A percentile compares a stretch with the other conserved stretches of the same genome.
phyloP scores from a whole-genome alignment of 208 protist genomes.

The Leishmania tropica region DNA sequence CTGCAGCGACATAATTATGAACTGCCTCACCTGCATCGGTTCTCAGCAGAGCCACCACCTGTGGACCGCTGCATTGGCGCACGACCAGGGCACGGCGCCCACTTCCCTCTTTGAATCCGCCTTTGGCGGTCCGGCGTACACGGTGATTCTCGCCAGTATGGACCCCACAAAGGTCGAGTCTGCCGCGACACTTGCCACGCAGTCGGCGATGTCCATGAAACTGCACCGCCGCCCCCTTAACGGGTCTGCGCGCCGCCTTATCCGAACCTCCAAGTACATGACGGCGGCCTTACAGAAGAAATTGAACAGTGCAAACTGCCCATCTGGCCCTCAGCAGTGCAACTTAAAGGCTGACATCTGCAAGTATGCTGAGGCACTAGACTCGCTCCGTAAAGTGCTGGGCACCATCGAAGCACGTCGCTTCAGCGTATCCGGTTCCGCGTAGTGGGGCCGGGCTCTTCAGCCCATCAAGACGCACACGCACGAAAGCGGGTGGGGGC shows the following conservation, averaged over 20 bases:
- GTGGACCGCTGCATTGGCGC: conserved; percentile 23
- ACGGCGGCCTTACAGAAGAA: conserved; percentile 8
- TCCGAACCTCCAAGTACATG: conserved; percentile 18
- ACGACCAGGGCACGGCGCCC: conserved; percentile 7
- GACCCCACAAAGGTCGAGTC: conserved; percentile 25
- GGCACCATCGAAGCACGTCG: not conserved
- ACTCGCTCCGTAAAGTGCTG: conserved; percentile 13
- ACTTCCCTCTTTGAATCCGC: conserved; percentile 19
- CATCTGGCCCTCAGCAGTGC: conserved; percentile 15
- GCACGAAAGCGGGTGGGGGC: not conserved
- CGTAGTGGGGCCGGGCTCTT: not conserved
- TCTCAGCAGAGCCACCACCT: conserved; percentile 12
- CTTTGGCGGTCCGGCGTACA: conserved; percentile 31
- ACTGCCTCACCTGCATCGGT: conserved; percentile 32
- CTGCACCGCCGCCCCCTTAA: conserved; percentile 28
- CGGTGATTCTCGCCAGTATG: conserved; percentile 30
- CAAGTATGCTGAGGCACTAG: conserved; percentile 12
- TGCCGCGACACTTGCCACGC: conserved; percentile 17
- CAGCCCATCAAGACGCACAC: not conserved
- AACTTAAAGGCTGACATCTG: conserved; percentile 14
- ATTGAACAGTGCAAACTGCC: not conserved
- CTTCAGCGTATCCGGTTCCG: not conserved
- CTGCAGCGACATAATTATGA: conserved; percentile 24
- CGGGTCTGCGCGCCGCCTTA: conserved; percentile 27
- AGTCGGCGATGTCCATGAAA: conserved; percentile 21